Conservation (phyloP, 768 basidiomycete genomes). For the Calocybe cyanea region DNA sequence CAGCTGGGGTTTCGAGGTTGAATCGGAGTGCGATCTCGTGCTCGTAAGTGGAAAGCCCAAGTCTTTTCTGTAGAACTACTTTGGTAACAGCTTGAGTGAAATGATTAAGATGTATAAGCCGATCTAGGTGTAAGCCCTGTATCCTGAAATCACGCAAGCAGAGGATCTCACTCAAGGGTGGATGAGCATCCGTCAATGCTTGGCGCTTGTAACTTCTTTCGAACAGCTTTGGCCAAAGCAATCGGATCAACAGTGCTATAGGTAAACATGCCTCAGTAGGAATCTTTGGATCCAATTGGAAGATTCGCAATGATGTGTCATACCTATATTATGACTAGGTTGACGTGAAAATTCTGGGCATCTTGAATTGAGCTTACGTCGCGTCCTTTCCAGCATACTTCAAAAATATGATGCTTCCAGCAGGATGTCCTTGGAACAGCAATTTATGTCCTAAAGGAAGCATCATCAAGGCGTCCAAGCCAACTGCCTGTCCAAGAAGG, state of each 20-base stretch:
- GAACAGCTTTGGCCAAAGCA: constrained; percentile 60
- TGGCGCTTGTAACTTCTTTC: constrained; percentile 62
- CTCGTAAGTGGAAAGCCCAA: constrained; percentile 96
- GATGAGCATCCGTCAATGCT: constrained; percentile 55
- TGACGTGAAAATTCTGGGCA: constrained; percentile 1
- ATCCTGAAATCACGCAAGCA: constrained; percentile 94
- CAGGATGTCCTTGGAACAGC: constrained; percentile 54
- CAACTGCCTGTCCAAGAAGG: constrained; percentile 64
- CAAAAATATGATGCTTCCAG: constrained; percentile 77
- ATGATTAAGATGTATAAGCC: no score
- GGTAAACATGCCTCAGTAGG: constrained; percentile 3
- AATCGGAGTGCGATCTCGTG: constrained; percentile 79
- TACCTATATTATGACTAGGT: constrained; percentile 45
- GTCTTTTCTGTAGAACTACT: constrained; percentile 77
- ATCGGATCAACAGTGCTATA: constrained; percentile 62
- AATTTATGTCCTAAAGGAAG: no score
- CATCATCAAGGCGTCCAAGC: no score
- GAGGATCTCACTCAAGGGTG: constrained; percentile 75
- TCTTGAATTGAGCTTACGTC: constrained; percentile 46
- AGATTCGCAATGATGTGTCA: constrained; percentile 77
- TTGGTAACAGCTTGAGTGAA: constrained; percentile 77
- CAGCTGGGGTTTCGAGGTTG: no score
- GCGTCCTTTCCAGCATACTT: constrained; percentile 89
- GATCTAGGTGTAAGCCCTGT: constrained; percentile 8
- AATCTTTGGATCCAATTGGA: constrained; percentile 62